Percentiles rank a stretch among this genome's conserved stretches.
Conservation (phyloP, 2,329 filamentous ascomycete species). For the Pyrenophora teres region DNA sequence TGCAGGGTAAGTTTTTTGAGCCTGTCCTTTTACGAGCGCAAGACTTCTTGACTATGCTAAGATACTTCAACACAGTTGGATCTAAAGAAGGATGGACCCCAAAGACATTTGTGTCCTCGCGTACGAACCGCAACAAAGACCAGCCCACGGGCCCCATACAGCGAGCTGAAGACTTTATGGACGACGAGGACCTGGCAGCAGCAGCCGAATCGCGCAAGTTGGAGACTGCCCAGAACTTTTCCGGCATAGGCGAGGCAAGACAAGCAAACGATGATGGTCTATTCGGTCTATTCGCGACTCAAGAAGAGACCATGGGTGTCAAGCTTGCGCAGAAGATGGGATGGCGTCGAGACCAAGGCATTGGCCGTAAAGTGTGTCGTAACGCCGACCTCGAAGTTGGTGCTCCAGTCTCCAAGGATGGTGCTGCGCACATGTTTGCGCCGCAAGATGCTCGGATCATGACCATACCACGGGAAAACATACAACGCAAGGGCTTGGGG, state of each 20-base stretch:
- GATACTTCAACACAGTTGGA: constrained; percentile 97
- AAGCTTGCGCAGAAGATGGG: constrained; percentile 90
- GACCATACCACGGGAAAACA: constrained; percentile 65
- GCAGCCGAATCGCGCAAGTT: constrained; percentile 77
- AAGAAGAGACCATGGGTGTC: constrained; percentile 83
- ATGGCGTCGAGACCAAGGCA: constrained; percentile 91
- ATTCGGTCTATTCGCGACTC: constrained; percentile 71
- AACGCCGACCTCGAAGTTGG: constrained; percentile 68
- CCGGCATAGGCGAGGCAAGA: constrained; percentile 72
- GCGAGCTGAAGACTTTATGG: constrained; percentile 92
- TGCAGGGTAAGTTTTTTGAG: constrained; percentile 72
- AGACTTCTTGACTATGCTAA: constrained; percentile 53
- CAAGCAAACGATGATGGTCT: constrained; percentile 60
- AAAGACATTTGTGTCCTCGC: constrained; percentile 87
- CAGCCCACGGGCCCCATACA: constrained; percentile 59
- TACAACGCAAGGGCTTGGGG: constrained; percentile 70
- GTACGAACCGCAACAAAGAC: constrained; percentile 75
- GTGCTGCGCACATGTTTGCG: constrained; percentile 73
- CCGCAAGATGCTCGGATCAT: constrained; percentile 79
- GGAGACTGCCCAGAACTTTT: constrained; percentile 73
- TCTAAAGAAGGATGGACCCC: constrained; percentile 98
- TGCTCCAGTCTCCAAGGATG: constrained; percentile 45
- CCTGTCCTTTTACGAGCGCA: constrained; percentile 20
- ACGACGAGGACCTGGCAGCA: constrained; percentile 91
- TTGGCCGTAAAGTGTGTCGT: constrained; percentile 83